Evolutionary conservation across 2,329 filamentous ascomycete species (phyloP), one percentile per base, ranked within the genome.

Genomic region (Neofusicoccum sp.): DNA sequence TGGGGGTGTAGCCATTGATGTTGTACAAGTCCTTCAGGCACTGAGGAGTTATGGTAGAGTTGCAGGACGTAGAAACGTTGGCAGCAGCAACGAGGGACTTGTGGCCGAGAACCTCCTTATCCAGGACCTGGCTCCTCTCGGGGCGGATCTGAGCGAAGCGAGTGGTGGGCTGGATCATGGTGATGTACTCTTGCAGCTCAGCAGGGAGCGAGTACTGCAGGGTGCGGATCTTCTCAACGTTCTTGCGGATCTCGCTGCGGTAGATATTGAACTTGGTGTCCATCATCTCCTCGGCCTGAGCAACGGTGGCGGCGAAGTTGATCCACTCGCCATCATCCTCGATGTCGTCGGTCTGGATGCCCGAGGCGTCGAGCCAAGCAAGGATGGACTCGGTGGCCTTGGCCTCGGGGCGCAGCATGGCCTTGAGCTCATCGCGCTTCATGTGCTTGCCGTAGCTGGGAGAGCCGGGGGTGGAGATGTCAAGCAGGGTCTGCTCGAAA

Each of bases 81-180:
- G 11, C 30, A 9, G 24, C 47, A 43, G 24, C 44, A 43, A 54
- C 51, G 6, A 56, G 47, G 16, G 70, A 63, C 7, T 65, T 64
- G 7, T 66, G 63, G 41, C 62, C 61, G 30, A 61, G 36, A 2
- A 26, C 33, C 31, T 65, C 48, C 38, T 60, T 59, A 33, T 70
- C 68, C 20, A 71, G 61, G 11, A 76, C 69, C 6, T 72, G 71
- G 28, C 70, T 76, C 45, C 66, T 69, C 61, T 82, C 78, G 2
- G 79, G 65, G 31, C 70, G 71, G 24, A 82, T 76, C 60, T 80
- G 75, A 16, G 83, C 82, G 62, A 89, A 89, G 40, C 82, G 79
- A 3, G 84, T 89, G 0, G 86, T 89, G 1, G 86, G 86, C 70
- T 88, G 84, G 51, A 89, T 84, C 68, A 88, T 79, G 61, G 84